A percentile compares a stretch with the other conserved stretches of the same genome.
Conservation (phyloP, 2,329 filamentous ascomycete species). For the Botrytis fabae region DNA sequence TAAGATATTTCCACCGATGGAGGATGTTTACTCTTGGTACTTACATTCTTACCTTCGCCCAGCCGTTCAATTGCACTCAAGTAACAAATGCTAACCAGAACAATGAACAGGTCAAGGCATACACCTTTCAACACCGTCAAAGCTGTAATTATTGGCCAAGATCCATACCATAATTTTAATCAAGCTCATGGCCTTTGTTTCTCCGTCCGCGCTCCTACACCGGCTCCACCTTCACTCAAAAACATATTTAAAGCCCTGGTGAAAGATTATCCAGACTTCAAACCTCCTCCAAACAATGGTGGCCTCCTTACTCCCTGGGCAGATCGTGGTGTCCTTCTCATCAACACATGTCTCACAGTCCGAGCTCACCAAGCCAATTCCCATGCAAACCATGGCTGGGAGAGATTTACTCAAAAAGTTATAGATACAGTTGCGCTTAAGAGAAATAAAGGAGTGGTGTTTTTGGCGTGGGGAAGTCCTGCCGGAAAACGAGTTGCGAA, state of each 20-base stretch:
- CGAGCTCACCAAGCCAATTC: constrained; percentile 84
- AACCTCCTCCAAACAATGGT: constrained; percentile 70
- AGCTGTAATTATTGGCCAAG: constrained; percentile 90
- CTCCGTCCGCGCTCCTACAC: constrained; percentile 85
- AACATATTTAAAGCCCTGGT: constrained; percentile 92
- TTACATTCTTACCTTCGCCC: constrained; percentile 15
- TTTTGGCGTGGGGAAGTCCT: constrained; percentile 88
- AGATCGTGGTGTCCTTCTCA: constrained; percentile 83
- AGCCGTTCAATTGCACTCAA: neutral
- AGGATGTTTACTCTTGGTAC: constrained; percentile 95
- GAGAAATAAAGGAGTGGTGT: constrained; percentile 80
- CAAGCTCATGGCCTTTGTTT: constrained; percentile 97
- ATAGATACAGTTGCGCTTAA: constrained; percentile 83
- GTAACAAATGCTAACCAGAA: constrained; percentile 29
- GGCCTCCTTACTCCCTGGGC: constrained; percentile 93
- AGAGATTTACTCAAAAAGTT: constrained; percentile 85
- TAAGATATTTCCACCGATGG: constrained; percentile 81
- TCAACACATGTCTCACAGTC: constrained; percentile 95
- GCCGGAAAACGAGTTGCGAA: constrained; percentile 77
- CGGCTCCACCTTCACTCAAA: constrained; percentile 81
- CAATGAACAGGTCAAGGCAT: constrained; percentile 75
- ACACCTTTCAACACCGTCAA: constrained; percentile 88
- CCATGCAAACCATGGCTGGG: constrained; percentile 87
- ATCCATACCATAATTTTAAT: constrained; percentile 94
- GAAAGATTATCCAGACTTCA: constrained; percentile 83